Percentiles rank a stretch among this genome's conserved stretches.
Evolutionary conservation across 768 basidiomycete species (phyloP).

Genomic region (Pseudohyphozyma bogoriensis): DNA sequence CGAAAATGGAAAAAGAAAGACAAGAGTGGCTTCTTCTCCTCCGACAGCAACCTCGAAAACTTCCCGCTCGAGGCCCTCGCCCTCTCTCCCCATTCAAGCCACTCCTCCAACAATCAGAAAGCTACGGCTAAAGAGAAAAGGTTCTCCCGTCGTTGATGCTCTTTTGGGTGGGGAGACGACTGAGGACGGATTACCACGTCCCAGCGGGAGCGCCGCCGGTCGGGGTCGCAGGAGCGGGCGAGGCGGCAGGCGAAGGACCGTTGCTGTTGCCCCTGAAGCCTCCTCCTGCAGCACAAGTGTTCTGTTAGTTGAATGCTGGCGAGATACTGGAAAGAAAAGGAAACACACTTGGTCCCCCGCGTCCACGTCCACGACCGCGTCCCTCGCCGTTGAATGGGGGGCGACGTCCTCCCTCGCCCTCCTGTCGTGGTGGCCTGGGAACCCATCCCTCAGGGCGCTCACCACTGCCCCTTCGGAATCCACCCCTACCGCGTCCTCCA

Average conservation of each 20-base stretch:
- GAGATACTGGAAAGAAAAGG: neutral
- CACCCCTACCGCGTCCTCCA: neutral
- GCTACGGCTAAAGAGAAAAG: too few species aligned
- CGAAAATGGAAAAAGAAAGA: too few species aligned
- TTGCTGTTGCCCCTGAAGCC: neutral
- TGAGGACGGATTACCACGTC: too few species aligned
- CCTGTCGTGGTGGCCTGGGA: too few species aligned
- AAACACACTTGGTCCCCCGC: neutral
- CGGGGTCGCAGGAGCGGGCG: neutral
- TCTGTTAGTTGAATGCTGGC: neutral
- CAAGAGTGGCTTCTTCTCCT: too few species aligned
- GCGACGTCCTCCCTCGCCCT: neutral
- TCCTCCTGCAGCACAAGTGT: neutral
- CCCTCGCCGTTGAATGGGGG: neutral
- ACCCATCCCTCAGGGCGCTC: too few species aligned
- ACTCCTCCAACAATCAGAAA: neutral
- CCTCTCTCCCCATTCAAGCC: neutral
- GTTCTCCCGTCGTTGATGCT: too few species aligned
- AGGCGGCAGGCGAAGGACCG: neutral
- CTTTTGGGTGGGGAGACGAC: too few species aligned
- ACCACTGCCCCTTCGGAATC: neutral
- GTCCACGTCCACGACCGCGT: neutral
- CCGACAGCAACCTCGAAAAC: too few species aligned
- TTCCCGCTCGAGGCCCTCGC: neutral
- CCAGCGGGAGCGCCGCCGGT: neutral